Base-by-base conservation (phyloP, 2,329 filamentous ascomycete genomes). In the Phoma sp. region DNA sequence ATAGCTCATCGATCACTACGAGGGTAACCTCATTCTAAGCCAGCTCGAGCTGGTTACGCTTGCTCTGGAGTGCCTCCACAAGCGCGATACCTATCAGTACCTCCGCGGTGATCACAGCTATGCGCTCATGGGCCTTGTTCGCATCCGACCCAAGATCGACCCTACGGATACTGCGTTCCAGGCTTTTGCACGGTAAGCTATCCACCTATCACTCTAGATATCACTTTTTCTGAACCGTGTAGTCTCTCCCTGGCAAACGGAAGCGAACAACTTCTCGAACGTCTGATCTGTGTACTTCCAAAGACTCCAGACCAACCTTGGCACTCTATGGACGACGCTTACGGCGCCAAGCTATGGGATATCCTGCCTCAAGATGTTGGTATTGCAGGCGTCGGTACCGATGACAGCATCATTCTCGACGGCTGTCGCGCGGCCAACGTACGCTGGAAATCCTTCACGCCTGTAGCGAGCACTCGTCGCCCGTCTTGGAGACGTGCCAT, bases 1-100 rank as follows among this genome's bases (percentile, higher is more conserved):
- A 6, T 68, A 81, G 64, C 70, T 82, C 5, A 70, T 81, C 19
- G 77, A 82, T 43, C 79, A 82, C 57, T 81, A 77, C 55, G 77
- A 80, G 48, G 74, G 74, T 0, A 76, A 71, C 2, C 64, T 80
- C 19, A 72, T 74, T 2, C 67, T 82, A 0, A 75, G 64, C 29
- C 74, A 71, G 8, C 64, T 80, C 3, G 77, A 81, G 58, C 73
- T 82, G 1, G 69, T 80, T 15, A 73, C 72, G 1, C 62, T 78
- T 17, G 75, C 75, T 15, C 61, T 79, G 6, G 66, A 75, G 29
- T 81, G 78, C 56, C 68, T 81, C 7, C 68, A 75, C 9, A 68
- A 68, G 17, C 72, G 78, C 9, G 51, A 72, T 2, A 79, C 76
- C 0, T 65, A 65, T 2, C 62, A 75, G 43, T 75, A 77, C 48